A percentile compares a stretch with the other conserved stretches of the same genome.
phyloP scores from a whole-genome alignment of 2,329 filamentous ascomycete species.

The Hypoxylon rubiginosum region DNA sequence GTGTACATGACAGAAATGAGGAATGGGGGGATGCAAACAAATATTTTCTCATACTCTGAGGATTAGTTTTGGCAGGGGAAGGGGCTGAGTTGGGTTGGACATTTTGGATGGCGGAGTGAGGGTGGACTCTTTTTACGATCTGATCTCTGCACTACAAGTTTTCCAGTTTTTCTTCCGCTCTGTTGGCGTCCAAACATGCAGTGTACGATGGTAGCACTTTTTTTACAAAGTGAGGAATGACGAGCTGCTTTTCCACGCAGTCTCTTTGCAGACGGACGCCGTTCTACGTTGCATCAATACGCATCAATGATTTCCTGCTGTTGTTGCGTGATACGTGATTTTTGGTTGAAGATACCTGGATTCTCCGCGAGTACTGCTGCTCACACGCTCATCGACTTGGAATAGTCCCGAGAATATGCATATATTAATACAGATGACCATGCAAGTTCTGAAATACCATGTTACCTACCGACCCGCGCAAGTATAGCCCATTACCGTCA shows the following conservation, averaged over 20 bases:
- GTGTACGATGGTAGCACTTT: slow-evolving; percentile 3
- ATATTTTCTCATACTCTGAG: slow-evolving; percentile 50
- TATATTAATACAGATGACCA: neutral
- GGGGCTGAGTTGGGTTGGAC: slow-evolving; percentile 47
- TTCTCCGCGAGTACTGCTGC: neutral
- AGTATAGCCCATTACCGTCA: neutral
- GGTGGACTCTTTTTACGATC: neutral
- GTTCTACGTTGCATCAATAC: neutral
- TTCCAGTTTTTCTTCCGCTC: slow-evolving; percentile 2
- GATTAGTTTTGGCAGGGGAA: slow-evolving; percentile 46
- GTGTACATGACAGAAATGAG: slow-evolving; percentile 47
- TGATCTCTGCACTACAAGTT: slow-evolving; percentile 2
- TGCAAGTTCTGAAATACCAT: neutral
- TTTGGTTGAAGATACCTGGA: neutral
- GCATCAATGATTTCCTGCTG: neutral
- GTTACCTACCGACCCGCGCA: neutral
- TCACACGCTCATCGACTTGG: neutral
- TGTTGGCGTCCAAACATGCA: slow-evolving; percentile 6
- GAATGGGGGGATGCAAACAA: slow-evolving; percentile 26
- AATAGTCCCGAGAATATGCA: neutral
- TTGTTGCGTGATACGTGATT: neutral
- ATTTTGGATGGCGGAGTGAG: slow-evolving; percentile 43
- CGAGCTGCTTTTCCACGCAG: neutral
- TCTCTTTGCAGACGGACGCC: neutral
- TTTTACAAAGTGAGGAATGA: slow-evolving; percentile 4